Percentiles rank a stretch among this genome's conserved stretches.
phyloP scores from a whole-genome alignment of 2,329 filamentous ascomycete genomes.

The Aspergillus neotritici region DNA sequence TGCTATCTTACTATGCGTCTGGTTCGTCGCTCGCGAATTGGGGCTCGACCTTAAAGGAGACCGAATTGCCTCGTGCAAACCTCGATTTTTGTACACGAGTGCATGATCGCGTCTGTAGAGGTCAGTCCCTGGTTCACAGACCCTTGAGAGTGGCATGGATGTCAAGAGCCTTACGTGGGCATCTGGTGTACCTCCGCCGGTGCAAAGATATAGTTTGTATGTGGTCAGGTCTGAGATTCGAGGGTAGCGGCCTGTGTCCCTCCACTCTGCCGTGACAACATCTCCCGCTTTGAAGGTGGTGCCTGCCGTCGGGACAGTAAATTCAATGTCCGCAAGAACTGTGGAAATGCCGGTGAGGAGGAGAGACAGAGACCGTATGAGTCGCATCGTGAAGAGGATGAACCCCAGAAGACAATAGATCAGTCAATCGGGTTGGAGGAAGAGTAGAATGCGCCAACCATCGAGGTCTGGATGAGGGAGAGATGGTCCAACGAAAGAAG shows the following conservation, averaged over 20 bases:
- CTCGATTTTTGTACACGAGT: slow-evolving; percentile 34
- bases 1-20: slow-evolving; percentile 51
- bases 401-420: no score
- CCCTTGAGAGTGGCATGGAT: background rate
- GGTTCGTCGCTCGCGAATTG: slow-evolving; percentile 40
- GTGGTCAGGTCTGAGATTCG: slow-evolving; percentile 45
- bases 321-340: slow-evolving; percentile 49
- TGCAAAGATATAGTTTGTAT: slow-evolving; percentile 57
- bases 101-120: slow-evolving; percentile 36
- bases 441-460: background rate
- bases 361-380: slow-evolving; percentile 25
- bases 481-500: no score
- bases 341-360: slow-evolving; percentile 37
- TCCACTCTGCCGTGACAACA: slow-evolving; percentile 52
- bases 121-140: slow-evolving; percentile 1
- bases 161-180: slow-evolving; percentile 38
- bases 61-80: slow-evolving; percentile 38
- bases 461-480: no score
- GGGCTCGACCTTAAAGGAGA: slow-evolving; percentile 42
- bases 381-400: slow-evolving; percentile 22
- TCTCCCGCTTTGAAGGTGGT: slow-evolving; percentile 46
- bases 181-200: slow-evolving; percentile 51
- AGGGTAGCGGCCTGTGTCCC: slow-evolving; percentile 49
- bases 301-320: slow-evolving; percentile 51
- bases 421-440: no score